These are phyloP conservation scores for Phialophora macrospora DNA, from an alignment of 2,329 filamentous ascomycete genomes.

Conservation along the genomic window DNA sequence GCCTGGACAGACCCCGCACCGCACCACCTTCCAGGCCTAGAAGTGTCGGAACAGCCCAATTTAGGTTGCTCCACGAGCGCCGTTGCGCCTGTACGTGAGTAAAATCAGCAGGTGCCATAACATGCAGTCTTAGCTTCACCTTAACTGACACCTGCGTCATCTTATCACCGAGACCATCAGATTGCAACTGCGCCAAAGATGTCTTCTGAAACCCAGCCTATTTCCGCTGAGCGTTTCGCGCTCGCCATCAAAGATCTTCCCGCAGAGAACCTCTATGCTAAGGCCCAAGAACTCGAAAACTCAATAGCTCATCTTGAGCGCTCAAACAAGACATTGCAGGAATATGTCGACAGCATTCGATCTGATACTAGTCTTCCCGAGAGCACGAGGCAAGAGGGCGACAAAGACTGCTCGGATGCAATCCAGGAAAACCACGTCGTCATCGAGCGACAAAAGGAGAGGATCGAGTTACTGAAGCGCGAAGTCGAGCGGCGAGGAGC, in stretches of 20 bases:
- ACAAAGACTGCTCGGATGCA: constrained; percentile 61
- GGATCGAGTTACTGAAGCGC: constrained; percentile 58
- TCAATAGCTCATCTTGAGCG: constrained; percentile 62
- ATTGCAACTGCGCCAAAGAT: constrained; percentile 43
- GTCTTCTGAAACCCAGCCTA: constrained; percentile 57
- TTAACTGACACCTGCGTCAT: background rate
- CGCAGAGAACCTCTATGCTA: constrained; percentile 63
- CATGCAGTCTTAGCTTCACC: background rate
- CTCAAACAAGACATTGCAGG: constrained; percentile 62
- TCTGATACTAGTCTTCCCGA: constrained; percentile 41
- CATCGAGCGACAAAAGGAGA: constrained; percentile 60
- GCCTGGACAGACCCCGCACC: background rate
- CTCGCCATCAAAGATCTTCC: constrained; percentile 63
- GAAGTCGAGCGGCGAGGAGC: constrained; percentile 63
- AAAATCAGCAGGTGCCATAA: background rate
- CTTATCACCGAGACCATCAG: background rate
- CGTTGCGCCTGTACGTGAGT: background rate
- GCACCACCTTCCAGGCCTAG: background rate
- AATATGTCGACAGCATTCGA: constrained; percentile 50
- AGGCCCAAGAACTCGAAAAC: constrained; percentile 65
- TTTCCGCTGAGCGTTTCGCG: constrained; percentile 57
- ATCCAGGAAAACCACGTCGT: constrained; percentile 64
- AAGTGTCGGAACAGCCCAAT: background rate
- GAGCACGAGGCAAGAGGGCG: constrained; percentile 41
- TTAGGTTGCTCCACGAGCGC: background rate